These are phyloP conservation scores for Pichia manshurica DNA, from an alignment of 805 yeast species.

Conservation along the genomic window DNA sequence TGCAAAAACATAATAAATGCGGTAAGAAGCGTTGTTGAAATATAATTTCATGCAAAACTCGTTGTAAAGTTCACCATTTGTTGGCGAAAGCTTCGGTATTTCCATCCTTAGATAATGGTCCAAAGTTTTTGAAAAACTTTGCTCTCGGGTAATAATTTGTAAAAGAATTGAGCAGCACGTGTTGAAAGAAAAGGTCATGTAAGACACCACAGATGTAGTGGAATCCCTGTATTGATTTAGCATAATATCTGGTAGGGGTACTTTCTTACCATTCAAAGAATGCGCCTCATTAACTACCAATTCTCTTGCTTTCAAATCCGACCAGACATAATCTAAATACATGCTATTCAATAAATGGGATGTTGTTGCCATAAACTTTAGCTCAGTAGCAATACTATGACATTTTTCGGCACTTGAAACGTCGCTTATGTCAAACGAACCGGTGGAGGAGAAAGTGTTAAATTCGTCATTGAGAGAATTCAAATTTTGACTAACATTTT, in stretches of 20 bases:
- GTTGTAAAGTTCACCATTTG: not conserved
- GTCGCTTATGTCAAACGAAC: not conserved
- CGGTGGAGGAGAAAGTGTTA: no score
- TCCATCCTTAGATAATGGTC: conserved; percentile 1
- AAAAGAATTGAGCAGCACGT: not conserved
- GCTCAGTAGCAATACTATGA: not conserved
- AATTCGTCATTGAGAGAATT: no score
- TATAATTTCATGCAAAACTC: conserved; percentile 2
- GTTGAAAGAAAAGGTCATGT: not conserved
- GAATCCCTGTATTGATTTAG: conserved; percentile 3
- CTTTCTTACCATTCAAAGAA: not conserved
- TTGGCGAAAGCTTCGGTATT: not conserved
- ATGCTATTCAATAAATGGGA: no score
- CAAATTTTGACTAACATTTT: no score
- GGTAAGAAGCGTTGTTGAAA: conserved; percentile 6
- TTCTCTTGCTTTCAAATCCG: conserved; percentile 5
- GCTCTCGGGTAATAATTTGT: conserved; percentile 1
- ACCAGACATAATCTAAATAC: not conserved
- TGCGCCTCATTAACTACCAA: not conserved
- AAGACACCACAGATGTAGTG: conserved; percentile 1
- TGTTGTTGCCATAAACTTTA: not conserved
- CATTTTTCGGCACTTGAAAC: not conserved
- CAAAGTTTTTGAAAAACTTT: not conserved
- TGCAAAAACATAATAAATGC: not conserved
- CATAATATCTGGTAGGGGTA: not conserved